Conservation (phyloP, 106 monocot species). For the Phalaenopsis equestris region DNA sequence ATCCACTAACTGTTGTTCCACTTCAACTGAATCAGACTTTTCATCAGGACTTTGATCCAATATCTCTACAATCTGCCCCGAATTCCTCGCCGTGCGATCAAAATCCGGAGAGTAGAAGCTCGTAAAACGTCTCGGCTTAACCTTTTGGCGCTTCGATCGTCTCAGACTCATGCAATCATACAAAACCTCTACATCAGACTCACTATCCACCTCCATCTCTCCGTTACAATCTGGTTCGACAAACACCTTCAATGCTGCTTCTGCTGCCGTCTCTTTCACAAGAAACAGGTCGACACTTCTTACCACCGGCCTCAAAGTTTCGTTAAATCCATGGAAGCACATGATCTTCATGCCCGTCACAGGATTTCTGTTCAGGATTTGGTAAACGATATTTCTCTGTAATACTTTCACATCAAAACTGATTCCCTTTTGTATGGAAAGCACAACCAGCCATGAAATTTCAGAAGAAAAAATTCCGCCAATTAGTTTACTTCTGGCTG, state of each 20-base stretch:
- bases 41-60: slow-evolving; percentile 4
- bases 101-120: slow-evolving; percentile 34
- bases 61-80: neutral
- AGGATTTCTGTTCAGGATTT: slow-evolving; percentile 14
- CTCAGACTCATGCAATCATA: slow-evolving; percentile 36
- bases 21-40: neutral
- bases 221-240: neutral
- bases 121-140: slow-evolving; percentile 38
- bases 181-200: slow-evolving; percentile 36
- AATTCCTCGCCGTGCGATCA: slow-evolving; percentile 9
- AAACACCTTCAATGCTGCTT: slow-evolving; percentile 6
- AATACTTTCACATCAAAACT: slow-evolving; percentile 38
- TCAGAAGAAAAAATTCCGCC: slow-evolving; percentile 33
- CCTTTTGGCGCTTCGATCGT: slow-evolving; percentile 49
- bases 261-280: neutral
- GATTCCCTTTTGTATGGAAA: slow-evolving; percentile 36
- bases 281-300: slow-evolving; percentile 8
- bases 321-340: slow-evolving; percentile 19
- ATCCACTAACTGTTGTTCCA: slow-evolving; percentile 13
- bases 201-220: slow-evolving; percentile 6
- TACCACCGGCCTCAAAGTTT: slow-evolving; percentile 25
- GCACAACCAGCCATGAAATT: slow-evolving; percentile 42
- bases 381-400: slow-evolving; percentile 32
- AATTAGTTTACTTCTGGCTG: slow-evolving; percentile 30
- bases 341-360: slow-evolving; percentile 22